Conservation (phyloP, 75 land plant species). For the Cryptomeria japonica region DNA sequence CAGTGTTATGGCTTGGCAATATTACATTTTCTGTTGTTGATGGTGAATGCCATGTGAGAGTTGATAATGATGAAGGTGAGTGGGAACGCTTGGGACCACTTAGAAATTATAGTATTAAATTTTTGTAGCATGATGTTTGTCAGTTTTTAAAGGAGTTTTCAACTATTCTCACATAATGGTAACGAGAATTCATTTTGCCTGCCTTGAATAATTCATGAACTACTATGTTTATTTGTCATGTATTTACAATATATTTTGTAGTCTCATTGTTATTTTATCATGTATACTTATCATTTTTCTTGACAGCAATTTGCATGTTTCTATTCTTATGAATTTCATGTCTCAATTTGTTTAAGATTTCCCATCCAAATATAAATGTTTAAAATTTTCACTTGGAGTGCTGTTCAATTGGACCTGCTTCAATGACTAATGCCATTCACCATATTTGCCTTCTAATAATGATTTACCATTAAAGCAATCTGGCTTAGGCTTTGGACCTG, state of each 20-base stretch:
- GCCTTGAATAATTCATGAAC: neutral
- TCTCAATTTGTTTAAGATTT: neutral
- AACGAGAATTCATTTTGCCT: neutral
- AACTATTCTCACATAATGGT: neutral
- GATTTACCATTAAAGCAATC: neutral
- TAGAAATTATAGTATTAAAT: neutral
- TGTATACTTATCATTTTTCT: too few relatives aligned
- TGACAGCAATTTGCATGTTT: too few relatives aligned
- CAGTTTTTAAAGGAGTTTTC: neutral
- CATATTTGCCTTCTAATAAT: neutral
- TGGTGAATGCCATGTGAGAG: conserved; percentile 38
- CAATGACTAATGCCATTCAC: neutral
- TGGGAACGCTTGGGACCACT: neutral
- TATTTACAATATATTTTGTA: neutral
- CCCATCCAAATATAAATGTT: neutral
- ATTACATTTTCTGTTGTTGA: conserved; percentile 33
- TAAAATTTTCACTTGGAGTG: neutral
- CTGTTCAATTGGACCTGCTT: neutral
- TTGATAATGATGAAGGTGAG: conserved; percentile 50
- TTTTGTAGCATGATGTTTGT: neutral
- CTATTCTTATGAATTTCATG: neutral
- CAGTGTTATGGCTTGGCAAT: conserved; percentile 57
- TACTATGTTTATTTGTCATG: neutral
- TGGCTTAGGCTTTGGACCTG: neutral
- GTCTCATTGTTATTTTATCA: too few relatives aligned